Conservation (phyloP, 2,329 filamentous ascomycete genomes). For the Huntiella omanensis region DNA sequence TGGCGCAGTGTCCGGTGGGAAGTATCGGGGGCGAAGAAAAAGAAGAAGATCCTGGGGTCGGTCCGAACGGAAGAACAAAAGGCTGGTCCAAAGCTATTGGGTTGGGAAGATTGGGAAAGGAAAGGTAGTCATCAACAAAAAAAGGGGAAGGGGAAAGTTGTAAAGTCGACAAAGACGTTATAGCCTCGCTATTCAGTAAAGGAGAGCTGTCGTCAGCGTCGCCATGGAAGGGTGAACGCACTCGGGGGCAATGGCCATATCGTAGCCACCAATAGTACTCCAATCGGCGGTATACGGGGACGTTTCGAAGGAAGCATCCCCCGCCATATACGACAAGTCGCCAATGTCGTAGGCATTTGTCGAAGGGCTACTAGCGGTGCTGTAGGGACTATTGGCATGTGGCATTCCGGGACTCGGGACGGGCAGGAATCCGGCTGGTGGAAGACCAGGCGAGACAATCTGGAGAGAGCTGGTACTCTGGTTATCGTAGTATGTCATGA, state of each 20-base stretch:
- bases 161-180: neutral
- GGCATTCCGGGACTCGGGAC: slow-evolving; percentile 8
- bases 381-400: slow-evolving; percentile 6
- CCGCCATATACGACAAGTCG: slow-evolving; percentile 1
- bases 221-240: slow-evolving; percentile 10
- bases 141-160: neutral
- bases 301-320: slow-evolving; percentile 4
- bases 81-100: neutral
- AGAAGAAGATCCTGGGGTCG: too few relatives aligned
- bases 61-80: too few relatives aligned
- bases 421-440: slow-evolving; percentile 3
- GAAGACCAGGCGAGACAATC: slow-evolving; percentile 7
- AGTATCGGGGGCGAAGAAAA: too few relatives aligned
- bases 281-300: neutral
- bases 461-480: neutral
- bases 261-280: neutral
- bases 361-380: slow-evolving; percentile 7
- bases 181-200: slow-evolving; percentile 6
- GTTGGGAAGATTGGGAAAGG: neutral
- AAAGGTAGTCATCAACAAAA: neutral
- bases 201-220: slow-evolving; percentile 4
- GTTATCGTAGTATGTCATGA: slow-evolving; percentile 3
- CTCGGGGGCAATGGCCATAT: slow-evolving; percentile 9
- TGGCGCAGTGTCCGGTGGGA: too few relatives aligned
- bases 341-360: slow-evolving; percentile 6